Evolutionary conservation across 2,329 filamentous ascomycete species (phyloP).

Genomic region (Penicillium concentricum): DNA sequence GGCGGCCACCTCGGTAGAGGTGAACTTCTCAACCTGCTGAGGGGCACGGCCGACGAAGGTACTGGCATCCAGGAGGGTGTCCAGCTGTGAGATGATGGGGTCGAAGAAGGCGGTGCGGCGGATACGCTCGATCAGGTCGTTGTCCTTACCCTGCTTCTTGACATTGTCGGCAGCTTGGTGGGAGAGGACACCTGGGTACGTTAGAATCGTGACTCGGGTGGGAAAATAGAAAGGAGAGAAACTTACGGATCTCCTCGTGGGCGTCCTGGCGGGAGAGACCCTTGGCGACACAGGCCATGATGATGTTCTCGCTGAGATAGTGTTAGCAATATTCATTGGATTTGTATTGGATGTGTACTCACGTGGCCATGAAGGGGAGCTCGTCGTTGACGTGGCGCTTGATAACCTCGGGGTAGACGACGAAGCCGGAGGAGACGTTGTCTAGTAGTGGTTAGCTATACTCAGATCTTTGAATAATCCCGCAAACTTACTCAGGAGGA

Average conservation of each 20-base stretch:
- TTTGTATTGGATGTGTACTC: conserved; percentile 32
- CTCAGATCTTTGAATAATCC: neutral
- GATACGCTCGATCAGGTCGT: conserved; percentile 81
- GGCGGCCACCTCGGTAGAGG: conserved; percentile 49
- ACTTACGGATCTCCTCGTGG: conserved; percentile 75
- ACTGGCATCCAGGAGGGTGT: conserved; percentile 64
- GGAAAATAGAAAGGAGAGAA: neutral
- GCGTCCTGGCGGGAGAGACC: conserved; percentile 75
- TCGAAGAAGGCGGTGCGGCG: conserved; percentile 70
- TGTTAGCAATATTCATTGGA: conserved; percentile 16
- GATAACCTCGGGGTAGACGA: conserved; percentile 78
- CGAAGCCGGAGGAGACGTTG: conserved; percentile 67
- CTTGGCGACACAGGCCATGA: conserved; percentile 73
- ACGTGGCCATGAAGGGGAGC: conserved; percentile 82
- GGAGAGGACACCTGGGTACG: conserved; percentile 59
- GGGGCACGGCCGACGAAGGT: conserved; percentile 58
- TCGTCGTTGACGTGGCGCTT: conserved; percentile 67
- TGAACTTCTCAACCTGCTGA: conserved; percentile 56
- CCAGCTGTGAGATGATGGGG: conserved; percentile 67
- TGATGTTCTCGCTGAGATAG: conserved; percentile 51
- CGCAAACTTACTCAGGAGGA: conserved; percentile 33
- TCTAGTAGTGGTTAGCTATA: conserved; percentile 45
- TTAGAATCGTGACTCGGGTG: neutral
- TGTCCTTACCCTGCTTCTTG: conserved; percentile 69
- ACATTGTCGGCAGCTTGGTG: conserved; percentile 72